A percentile compares a stretch with the other conserved stretches of the same genome.
These are phyloP conservation scores for Rhodotorula sp. DNA, from an alignment of 1,284 basidiomycete genomes.

Conservation along the genomic window DNA sequence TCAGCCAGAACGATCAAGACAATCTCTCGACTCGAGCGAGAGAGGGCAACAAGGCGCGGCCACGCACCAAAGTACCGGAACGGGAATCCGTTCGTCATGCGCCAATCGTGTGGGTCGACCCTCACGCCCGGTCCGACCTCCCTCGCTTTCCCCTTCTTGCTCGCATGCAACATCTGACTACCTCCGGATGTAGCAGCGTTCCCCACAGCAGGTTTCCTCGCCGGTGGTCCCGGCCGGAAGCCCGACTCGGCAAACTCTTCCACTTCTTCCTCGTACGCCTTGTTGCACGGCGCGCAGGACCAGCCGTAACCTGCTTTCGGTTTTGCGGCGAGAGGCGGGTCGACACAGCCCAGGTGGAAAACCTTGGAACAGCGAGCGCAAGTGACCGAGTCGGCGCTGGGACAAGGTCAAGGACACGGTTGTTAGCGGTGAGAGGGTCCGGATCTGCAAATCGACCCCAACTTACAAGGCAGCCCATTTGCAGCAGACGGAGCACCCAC, in stretches of 20 bases:
- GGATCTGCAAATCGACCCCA: background rate
- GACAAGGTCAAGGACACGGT: slow-evolving; percentile 24
- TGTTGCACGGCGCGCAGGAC: slow-evolving; percentile 92
- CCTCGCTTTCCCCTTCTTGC: slow-evolving; percentile 27
- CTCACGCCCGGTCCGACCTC: slow-evolving; percentile 15
- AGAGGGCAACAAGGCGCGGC: too few relatives aligned
- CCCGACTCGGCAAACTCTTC: slow-evolving; percentile 50
- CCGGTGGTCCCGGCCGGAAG: slow-evolving; percentile 5
- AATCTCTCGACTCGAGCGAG: too few relatives aligned
- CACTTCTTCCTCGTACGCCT: slow-evolving; percentile 81
- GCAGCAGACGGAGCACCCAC: slow-evolving; percentile 78
- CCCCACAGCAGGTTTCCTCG: slow-evolving; percentile 6
- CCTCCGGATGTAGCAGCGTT: background rate
- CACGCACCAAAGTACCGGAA: slow-evolving; percentile 43
- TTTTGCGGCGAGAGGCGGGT: slow-evolving; percentile 89
- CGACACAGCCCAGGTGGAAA: slow-evolving; percentile 93
- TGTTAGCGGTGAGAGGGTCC: background rate
- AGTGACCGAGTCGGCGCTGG: slow-evolving; percentile 79
- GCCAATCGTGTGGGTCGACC: slow-evolving; percentile 32
- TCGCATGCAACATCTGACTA: slow-evolving; percentile 11
- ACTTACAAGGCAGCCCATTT: slow-evolving; percentile 83
- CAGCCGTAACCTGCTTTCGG: slow-evolving; percentile 96
- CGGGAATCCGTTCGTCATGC: slow-evolving; percentile 43
- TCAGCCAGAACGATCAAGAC: background rate
- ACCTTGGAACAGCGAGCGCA: slow-evolving; percentile 87